Percentiles rank a stretch among this genome's conserved stretches.
These are phyloP conservation scores for Sphagnum magellanicum DNA, from an alignment of 228 moss, liverwort and hornwort species.

Conservation along the genomic window DNA sequence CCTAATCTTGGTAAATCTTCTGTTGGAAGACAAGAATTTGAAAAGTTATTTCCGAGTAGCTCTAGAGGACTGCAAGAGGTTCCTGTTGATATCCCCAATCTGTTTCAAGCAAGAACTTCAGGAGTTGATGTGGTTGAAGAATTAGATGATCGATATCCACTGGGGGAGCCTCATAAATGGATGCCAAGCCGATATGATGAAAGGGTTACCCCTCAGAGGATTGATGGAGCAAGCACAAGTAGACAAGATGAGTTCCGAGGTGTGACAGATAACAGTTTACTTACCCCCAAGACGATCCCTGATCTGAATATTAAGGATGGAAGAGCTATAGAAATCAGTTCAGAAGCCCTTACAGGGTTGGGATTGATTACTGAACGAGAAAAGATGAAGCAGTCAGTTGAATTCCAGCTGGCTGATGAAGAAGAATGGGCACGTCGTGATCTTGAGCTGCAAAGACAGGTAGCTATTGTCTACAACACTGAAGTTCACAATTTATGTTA, in stretches of 20 bases:
- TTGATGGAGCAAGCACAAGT: conserved; percentile 47
- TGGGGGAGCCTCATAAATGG: conserved; percentile 11
- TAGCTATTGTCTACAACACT: conserved; percentile 4
- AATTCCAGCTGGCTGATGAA: conserved; percentile 66
- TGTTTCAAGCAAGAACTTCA: conserved; percentile 16
- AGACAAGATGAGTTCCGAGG: conserved; percentile 16
- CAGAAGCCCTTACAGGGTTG: conserved; percentile 14
- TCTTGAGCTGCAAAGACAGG: conserved; percentile 85
- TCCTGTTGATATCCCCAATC: background rate
- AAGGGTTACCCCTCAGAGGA: background rate
- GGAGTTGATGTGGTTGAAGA: conserved; percentile 15
- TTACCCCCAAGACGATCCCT: conserved; percentile 5
- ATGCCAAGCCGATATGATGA: conserved; percentile 8
- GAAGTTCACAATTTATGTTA: too few relatives aligned
- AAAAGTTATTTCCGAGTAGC: conserved; percentile 13
- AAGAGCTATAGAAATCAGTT: conserved; percentile 13
- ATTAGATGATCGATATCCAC: conserved; percentile 15
- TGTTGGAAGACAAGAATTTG: conserved; percentile 3
- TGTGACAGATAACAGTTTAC: background rate
- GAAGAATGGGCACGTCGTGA: conserved; percentile 89
- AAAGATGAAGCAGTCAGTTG: conserved; percentile 65
- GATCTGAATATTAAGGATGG: conserved; percentile 13
- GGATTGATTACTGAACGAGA: conserved; percentile 62
- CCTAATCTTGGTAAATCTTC: conserved; percentile 5
- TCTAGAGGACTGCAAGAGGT: background rate